These are phyloP conservation scores for Populus nigra DNA, from an alignment of 345 rosid species.

Conservation along the genomic window DNA sequence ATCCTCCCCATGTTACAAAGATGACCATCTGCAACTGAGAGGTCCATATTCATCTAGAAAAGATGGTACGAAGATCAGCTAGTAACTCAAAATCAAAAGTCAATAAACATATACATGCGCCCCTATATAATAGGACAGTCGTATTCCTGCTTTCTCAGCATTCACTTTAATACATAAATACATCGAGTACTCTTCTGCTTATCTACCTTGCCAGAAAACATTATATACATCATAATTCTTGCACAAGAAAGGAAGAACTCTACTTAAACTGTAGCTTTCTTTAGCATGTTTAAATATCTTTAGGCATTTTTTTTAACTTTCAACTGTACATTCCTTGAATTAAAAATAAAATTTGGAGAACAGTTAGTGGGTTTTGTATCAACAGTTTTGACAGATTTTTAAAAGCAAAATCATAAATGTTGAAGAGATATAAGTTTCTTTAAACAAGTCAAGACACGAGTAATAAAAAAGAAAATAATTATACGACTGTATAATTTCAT, in stretches of 20 bases:
- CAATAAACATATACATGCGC: neutral
- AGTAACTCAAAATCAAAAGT: neutral
- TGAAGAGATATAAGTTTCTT: neutral
- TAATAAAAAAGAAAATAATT: neutral
- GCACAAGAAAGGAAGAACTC: neutral
- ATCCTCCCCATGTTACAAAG: constrained; percentile 96
- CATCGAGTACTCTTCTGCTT: neutral
- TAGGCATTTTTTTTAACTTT: neutral
- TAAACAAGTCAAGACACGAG: neutral
- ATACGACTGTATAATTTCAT: neutral
- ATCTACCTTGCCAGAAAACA: neutral
- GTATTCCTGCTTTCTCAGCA: neutral
- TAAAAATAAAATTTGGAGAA: too few species aligned
- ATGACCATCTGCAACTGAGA: constrained; percentile 83
- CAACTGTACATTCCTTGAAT: too few species aligned
- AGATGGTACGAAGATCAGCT: neutral
- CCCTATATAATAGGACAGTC: neutral
- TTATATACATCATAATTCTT: neutral
- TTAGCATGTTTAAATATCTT: neutral
- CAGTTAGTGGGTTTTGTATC: too few species aligned
- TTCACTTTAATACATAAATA: neutral
- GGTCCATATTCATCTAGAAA: constrained; percentile 80
- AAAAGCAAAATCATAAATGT: too few species aligned
- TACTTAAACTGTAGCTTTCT: neutral
- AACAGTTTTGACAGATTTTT: too few species aligned